Conservation (phyloP, 1,139 yeast species). For the Pneumocystis jirovecii region DNA sequence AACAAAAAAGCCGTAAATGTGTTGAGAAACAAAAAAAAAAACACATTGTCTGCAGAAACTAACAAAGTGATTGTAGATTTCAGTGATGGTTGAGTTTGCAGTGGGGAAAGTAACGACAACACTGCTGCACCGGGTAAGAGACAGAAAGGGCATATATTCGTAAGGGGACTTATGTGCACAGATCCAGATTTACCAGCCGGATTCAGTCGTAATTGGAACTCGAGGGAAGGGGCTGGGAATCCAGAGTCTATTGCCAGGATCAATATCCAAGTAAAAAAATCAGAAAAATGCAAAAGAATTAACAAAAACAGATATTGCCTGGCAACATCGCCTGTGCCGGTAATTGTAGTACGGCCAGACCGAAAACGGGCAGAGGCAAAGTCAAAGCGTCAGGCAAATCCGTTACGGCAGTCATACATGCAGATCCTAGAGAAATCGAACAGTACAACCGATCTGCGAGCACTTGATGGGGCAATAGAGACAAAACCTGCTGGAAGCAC, state of each 20-base stretch:
- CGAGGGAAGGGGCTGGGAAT: conserved; percentile 33
- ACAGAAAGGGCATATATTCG: not conserved
- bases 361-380: conserved; percentile 27
- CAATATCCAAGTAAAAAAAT: conserved; percentile 31
- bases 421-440: conserved; percentile 17
- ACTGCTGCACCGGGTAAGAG: not conserved
- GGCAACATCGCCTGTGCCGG: conserved; percentile 55
- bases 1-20: no score
- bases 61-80: no score
- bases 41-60: not conserved
- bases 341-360: conserved; percentile 47
- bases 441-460: conserved; percentile 7
- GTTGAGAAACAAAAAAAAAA: no score
- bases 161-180: conserved; percentile 33
- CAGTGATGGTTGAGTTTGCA: conserved; percentile 44
- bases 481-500: not conserved
- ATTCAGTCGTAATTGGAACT: conserved; percentile 52
- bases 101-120: conserved; percentile 44
- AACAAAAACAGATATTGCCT: conserved; percentile 32
- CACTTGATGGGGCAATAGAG: not conserved
- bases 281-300: not conserved
- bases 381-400: conserved; percentile 25
- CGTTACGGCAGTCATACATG: conserved; percentile 18
- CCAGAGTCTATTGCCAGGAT: conserved; percentile 33
- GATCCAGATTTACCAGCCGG: conserved; percentile 45